Conservation (phyloP, 257 asterid genomes). For the Solanum stenotomum region DNA sequence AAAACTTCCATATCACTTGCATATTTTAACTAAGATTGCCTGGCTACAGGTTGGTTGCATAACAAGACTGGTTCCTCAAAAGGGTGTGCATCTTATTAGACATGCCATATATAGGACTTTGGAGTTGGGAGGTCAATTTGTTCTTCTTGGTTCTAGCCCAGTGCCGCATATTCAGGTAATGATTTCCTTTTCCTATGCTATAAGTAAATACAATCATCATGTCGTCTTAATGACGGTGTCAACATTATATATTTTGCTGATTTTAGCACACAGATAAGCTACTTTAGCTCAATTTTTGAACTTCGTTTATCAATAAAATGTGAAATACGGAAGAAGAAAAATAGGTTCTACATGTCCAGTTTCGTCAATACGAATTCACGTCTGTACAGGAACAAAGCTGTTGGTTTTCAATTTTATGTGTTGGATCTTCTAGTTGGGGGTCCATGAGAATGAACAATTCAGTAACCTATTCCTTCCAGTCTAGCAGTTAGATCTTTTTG, state of each 20-base stretch:
- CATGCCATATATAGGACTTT: constrained; percentile 81
- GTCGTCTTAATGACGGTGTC: neutral
- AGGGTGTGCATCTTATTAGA: constrained; percentile 94
- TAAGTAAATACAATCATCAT: neutral
- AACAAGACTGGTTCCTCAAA: constrained; percentile 96
- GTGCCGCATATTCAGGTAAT: constrained; percentile 79
- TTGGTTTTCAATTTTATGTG: neutral
- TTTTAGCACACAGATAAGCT: neutral
- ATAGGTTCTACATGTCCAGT: neutral
- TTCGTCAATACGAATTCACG: neutral
- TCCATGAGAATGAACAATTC: neutral
- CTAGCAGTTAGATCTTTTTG: neutral
- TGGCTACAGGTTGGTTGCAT: constrained; percentile 78
- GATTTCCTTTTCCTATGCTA: constrained; percentile 6
- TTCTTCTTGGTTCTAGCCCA: constrained; percentile 98
- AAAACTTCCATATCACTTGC: neutral
- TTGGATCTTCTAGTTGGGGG: neutral
- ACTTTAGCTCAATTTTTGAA: neutral
- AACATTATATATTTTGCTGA: neutral
- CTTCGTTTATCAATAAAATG: neutral
- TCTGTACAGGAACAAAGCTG: neutral
- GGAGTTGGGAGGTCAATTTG: constrained; percentile 92
- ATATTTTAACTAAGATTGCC: neutral
- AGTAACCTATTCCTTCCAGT: neutral
- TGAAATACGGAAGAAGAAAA: neutral